Base-by-base conservation (phyloP, 169 alveolate species). In the Prorocentrum cordatum region DNA sequence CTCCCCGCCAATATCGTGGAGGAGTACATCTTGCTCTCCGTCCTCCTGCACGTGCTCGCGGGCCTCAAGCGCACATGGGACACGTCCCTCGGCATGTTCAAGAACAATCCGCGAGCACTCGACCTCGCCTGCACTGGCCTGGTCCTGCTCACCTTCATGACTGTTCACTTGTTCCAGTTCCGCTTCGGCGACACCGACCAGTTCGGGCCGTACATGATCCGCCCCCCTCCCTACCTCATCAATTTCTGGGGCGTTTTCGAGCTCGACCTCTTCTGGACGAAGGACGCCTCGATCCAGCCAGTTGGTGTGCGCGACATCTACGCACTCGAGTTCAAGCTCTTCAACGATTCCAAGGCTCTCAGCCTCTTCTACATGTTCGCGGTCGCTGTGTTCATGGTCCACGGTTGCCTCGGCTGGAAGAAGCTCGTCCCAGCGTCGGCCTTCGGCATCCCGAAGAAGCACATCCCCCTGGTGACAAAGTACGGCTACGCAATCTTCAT, bases 381-480 rank as follows among this genome's bases (percentile, higher is more conserved):
- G 16, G 86, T 73, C 5, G 83, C 42, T 39, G 38, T 77, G 73
- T 77, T 77, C 87, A 77, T 77, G 87, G 31, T 24, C 87, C 87
- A 77, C 14, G 87, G 73, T 58, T 77, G 87, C 73, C n/a, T 54
- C 36, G 87, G 87, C 87, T 77, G 87, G 87, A 32, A 77, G 87
- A 77, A 77, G 50, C 75, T 38, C 22, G 31, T 45, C 50, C 62
- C 72, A 12, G 72, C 54, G 39, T 29, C 75, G 27, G 36, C 18
- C 27, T 71, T 54, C 35, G 86, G 86, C 35, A 59, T 79, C 35
- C 88, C 88, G 16, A 64, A 66, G 64, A 75, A 75, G 22, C 88
- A 79, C 62, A 54, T 59, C 54, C 24, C 24, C 58, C 38, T 29
- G n/a, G 88, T 79, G 45, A 59, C 38, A 62, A 33, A 38, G 6